Conservation (phyloP, 345 rosid genomes). For the Brassica nigra region DNA sequence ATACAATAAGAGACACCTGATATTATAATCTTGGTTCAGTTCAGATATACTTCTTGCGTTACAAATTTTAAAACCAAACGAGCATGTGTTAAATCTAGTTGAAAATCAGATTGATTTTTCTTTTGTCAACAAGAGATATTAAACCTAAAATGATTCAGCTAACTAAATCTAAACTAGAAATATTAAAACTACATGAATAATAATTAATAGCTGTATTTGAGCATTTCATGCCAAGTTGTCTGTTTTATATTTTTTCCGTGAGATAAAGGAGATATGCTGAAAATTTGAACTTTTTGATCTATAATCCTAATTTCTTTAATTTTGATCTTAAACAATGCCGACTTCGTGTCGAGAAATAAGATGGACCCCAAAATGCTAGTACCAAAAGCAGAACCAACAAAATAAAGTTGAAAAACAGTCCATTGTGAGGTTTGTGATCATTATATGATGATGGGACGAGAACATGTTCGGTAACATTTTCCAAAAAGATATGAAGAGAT, state of each 20-base stretch:
- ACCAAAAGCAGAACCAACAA: constrained; percentile 2
- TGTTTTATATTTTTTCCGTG: neutral
- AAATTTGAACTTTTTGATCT: neutral
- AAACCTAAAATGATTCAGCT: neutral
- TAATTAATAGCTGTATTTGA: neutral
- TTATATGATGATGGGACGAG: constrained; percentile 29
- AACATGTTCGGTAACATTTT: constrained; percentile 34
- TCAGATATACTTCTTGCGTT: neutral
- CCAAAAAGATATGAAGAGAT: constrained; percentile 5
- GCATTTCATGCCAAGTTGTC: neutral
- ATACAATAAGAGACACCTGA: neutral
- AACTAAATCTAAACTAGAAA: neutral
- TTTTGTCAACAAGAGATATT: neutral
- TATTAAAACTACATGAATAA: neutral
- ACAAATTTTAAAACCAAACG: neutral
- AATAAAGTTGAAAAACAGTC: neutral
- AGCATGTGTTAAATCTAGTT: neutral
- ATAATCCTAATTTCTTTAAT: neutral
- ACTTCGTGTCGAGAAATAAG: neutral
- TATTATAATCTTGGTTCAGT: neutral
- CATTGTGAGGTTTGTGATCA: constrained; percentile 21
- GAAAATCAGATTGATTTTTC: neutral
- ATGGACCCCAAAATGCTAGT: constrained; percentile 7
- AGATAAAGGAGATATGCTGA: neutral
- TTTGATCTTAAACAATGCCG: neutral